Conservation (phyloP, 2,329 filamentous ascomycete genomes). For the Pseudocercospora vitis region DNA sequence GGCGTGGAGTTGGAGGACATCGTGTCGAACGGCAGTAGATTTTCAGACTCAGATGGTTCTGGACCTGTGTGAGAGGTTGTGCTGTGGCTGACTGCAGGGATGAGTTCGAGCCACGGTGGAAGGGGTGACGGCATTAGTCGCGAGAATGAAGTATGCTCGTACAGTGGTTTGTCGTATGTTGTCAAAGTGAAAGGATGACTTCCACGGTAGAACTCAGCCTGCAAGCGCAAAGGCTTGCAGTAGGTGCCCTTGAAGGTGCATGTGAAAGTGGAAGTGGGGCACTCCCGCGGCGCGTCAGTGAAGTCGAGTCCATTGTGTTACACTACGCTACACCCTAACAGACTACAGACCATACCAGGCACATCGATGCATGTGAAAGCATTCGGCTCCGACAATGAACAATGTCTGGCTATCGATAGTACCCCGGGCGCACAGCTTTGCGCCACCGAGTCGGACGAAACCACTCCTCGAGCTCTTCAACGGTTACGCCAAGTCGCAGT, state of each 20-base stretch:
- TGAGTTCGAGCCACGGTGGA: slow-evolving; percentile 20
- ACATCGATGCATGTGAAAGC: too few relatives aligned
- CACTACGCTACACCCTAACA: neutral
- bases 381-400: slow-evolving; percentile 30
- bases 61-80: slow-evolving; percentile 6
- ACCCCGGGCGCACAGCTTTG: slow-evolving; percentile 27
- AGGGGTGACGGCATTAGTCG: slow-evolving; percentile 16
- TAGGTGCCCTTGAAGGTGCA: neutral
- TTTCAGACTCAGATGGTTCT: slow-evolving; percentile 18
- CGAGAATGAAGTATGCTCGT: neutral
- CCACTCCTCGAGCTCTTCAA: slow-evolving; percentile 35
- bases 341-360: too few relatives aligned
- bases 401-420: slow-evolving; percentile 38
- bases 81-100: slow-evolving; percentile 8
- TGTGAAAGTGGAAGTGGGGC: slow-evolving; percentile 1
- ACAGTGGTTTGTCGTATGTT: neutral
- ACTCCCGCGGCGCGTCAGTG: slow-evolving; percentile 3
- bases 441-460: slow-evolving; percentile 21
- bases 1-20: slow-evolving; percentile 23
- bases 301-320: neutral
- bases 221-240: neutral
- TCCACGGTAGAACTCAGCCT: too few relatives aligned
- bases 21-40: slow-evolving; percentile 20
- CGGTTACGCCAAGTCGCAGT: slow-evolving; percentile 30
- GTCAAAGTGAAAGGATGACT: too few relatives aligned